phyloP scores from a whole-genome alignment of 164 flowering plant species.

The Paratinospora sagittata region DNA sequence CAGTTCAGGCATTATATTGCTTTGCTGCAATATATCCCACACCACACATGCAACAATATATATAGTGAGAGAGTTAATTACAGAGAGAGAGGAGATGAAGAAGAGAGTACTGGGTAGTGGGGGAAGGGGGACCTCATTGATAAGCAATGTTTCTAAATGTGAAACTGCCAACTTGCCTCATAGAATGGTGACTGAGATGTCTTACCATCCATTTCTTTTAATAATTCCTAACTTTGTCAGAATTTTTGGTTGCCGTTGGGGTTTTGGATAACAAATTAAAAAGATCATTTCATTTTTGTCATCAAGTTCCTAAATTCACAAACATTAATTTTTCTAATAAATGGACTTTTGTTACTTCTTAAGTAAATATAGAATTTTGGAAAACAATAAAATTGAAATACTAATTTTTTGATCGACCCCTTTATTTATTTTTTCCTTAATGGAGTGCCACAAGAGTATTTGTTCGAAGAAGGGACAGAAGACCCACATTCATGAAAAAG shows the following conservation, averaged over 20 bases:
- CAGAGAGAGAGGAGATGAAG: not conserved
- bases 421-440: no score
- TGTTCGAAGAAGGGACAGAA: not conserved
- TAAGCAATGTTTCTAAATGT: conserved; percentile 15
- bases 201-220: conserved; percentile 22
- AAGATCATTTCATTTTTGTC: not conserved
- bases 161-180: conserved; percentile 25
- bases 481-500: no score
- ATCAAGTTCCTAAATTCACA: not conserved
- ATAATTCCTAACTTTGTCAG: conserved; percentile 6
- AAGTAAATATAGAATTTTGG: not conserved
- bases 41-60: not conserved
- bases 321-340: not conserved
- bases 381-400: no score
- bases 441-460: no score
- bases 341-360: not conserved
- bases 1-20: not conserved
- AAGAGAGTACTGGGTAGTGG: no score
- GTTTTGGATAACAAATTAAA: not conserved
- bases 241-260: conserved; percentile 9
- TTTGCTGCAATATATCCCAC: not conserved
- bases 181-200: conserved; percentile 27
- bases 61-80: not conserved
- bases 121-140: conserved; percentile 10
- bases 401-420: no score